A percentile compares a stretch with the other conserved stretches of the same genome.
Conservation (phyloP, 2,329 filamentous ascomycete genomes). For the Coleophoma eucalyptorum region DNA sequence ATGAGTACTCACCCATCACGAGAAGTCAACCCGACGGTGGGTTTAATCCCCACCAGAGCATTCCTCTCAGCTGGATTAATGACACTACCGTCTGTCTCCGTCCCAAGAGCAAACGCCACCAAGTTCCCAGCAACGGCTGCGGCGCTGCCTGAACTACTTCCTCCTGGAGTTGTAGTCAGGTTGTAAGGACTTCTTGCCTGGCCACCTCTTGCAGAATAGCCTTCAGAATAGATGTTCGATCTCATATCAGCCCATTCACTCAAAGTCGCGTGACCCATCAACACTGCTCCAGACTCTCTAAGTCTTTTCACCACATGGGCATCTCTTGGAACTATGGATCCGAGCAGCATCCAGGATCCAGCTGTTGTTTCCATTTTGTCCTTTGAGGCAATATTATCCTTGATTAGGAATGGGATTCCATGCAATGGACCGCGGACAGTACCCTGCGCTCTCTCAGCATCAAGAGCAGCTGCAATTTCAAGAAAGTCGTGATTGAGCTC, state of each 20-base stretch:
- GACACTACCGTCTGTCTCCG: constrained; percentile 70
- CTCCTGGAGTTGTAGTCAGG: constrained; percentile 63
- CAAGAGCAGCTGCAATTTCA: constrained; percentile 55
- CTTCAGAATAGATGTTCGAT: constrained; percentile 62
- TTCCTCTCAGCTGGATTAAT: constrained; percentile 71
- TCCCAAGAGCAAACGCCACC: constrained; percentile 63
- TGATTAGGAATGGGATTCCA: constrained; percentile 72
- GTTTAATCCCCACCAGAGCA: constrained; percentile 69
- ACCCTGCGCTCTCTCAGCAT: constrained; percentile 54
- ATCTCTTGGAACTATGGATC: constrained; percentile 64
- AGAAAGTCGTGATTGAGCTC: constrained; percentile 67
- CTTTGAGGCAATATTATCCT: constrained; percentile 68
- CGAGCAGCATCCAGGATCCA: constrained; percentile 63
- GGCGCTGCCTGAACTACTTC: constrained; percentile 64
- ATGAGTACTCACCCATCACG: constrained; percentile 38
- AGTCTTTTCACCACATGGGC: constrained; percentile 59
- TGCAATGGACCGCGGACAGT: constrained; percentile 63
- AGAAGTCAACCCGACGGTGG: constrained; percentile 70
- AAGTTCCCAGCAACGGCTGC: constrained; percentile 61
- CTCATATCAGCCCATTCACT: constrained; percentile 76
- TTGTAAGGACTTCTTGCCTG: constrained; percentile 67
- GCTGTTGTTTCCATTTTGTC: constrained; percentile 73
- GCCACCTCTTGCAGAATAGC: constrained; percentile 61
- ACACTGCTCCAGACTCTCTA: constrained; percentile 55
- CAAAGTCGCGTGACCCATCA: constrained; percentile 68